Evolutionary conservation across 768 basidiomycete species (phyloP), one percentile per base, ranked within the genome.

Genomic region (Lentinula raphanica): DNA sequence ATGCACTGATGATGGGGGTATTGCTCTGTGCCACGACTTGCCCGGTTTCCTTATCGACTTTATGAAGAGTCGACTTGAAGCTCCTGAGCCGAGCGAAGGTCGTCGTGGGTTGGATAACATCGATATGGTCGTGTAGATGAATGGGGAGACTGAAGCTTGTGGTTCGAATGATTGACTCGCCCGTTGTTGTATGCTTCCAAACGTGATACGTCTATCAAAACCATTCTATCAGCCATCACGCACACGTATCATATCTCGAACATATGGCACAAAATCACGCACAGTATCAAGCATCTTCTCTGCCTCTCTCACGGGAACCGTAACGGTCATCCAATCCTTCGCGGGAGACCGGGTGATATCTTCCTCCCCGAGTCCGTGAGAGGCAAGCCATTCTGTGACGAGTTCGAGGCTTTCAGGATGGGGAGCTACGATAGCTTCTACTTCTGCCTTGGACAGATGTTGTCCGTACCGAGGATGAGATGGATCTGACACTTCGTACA

Each of bases 261-360:
- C 15, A 44, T n/a, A 25, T 46, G 44, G 59, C 55, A 44, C 48
- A 13, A 56, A 29, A 23, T 35, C 5, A 8, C 29, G 65, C 80
- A 87, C 87, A 46, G 89, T 86, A 64, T 82, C 72, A 17, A 91
- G 76, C 81, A 91, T 85, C 62, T 80, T 71, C 68, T 91, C 88
- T 0, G 83, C 88, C 25, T 83, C 60, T 32, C 71, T 63, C 45
- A 91, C 76, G 0, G 87, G 80, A 6, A 88, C 71, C 12, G 69
- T 80, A 38, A 88, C 67, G 5, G 75, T 82, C 12, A 89, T 72
- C 88, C 87, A 91, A 60, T 90, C 88, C 48, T 80, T 76, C 0
- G 87, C 86, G 2, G 85, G 77, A 11, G 88, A 87, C 8, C 82
- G 80, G 40, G 70, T 60, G 21, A 83, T 62, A 58, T 79, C 75